Base-by-base conservation (phyloP, 805 yeast species). In the Kazachstania psychrophila region DNA sequence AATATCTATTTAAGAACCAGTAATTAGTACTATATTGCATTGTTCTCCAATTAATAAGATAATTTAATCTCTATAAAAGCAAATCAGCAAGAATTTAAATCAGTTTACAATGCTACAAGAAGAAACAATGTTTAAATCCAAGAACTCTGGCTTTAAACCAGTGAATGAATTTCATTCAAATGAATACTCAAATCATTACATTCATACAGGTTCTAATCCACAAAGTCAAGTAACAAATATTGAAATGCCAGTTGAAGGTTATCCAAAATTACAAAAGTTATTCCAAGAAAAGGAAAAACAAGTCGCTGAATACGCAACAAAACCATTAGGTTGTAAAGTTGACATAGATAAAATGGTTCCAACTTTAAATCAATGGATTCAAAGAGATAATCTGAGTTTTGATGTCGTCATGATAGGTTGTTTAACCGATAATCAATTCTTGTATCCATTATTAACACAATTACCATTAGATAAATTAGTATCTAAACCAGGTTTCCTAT, bases 391-490 rank as follows among this genome's bases (percentile, higher is more conserved):
- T 6, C 51, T 83, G 26, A 74, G 73, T 41, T 89, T 88, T 58
- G 96, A 88, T 54, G 94, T 86, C 9, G 81, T 89, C 11, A 85
- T 89, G 94, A 75, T 88, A 37, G 94, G 95, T 1, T 89, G 92
- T 3, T 65, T 89, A 34, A 72, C 80, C 1, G 88, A 82, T 45
- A 77, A 80, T 50, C 87, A 78, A 50, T 70, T 81, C 37, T 64
- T 82, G 14, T 66, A 73, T 30, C 81, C 84, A 0, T 48, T 79
- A 2, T 62, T 88, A 17, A 60, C 71, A 2, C 72, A 70, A 45
- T 61, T 87, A 31, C 95, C 95, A 0, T 64, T 88, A 5, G 79
- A 76, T 44, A 75, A 68, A 49, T 62, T 88, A 23, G 75, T 92
- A 38, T 72, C 95, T 1, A 80, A 79, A 44, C 96, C 96, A 0